A percentile compares a stretch with the other conserved stretches of the same genome.
Conservation (phyloP, 352 stramenopile species). For the Phytophthora ohioensis region DNA sequence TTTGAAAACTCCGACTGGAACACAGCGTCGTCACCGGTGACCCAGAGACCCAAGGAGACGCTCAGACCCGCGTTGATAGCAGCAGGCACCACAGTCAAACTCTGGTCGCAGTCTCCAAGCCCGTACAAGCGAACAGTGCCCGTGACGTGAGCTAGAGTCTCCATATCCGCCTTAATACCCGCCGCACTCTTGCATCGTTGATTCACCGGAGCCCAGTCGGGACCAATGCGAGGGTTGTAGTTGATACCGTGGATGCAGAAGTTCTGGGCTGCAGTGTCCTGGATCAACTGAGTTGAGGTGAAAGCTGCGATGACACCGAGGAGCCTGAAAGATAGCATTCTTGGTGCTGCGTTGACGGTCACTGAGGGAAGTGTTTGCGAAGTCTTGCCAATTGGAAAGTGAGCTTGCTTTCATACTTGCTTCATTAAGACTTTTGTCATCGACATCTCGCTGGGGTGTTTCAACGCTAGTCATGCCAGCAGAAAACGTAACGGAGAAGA, state of each 20-base stretch:
- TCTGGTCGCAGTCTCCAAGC: constrained; percentile 69
- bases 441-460: constrained; percentile 7
- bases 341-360: constrained; percentile 16
- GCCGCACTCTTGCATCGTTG: constrained; percentile 60
- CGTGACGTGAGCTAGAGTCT: constrained; percentile 50
- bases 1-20: constrained; percentile 56
- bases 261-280: constrained; percentile 19
- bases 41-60: constrained; percentile 75
- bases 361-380: constrained; percentile 24
- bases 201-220: constrained; percentile 52
- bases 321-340: constrained; percentile 39
- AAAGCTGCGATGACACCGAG: constrained; percentile 18
- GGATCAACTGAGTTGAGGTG: constrained; percentile 7
- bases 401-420: background rate
- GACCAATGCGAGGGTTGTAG: constrained; percentile 67
- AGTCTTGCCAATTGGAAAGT: constrained; percentile 32
- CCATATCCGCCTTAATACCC: constrained; percentile 55
- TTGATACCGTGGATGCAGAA: constrained; percentile 72
- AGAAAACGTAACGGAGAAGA: constrained; percentile 21
- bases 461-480: constrained; percentile 13
- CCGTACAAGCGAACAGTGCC: constrained; percentile 62
- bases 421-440: background rate
- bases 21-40: constrained; percentile 40
- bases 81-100: constrained; percentile 46
- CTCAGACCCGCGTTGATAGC: constrained; percentile 55